Conservation (phyloP, 2,329 filamentous ascomycete species). For the Xylariaceae sp. region DNA sequence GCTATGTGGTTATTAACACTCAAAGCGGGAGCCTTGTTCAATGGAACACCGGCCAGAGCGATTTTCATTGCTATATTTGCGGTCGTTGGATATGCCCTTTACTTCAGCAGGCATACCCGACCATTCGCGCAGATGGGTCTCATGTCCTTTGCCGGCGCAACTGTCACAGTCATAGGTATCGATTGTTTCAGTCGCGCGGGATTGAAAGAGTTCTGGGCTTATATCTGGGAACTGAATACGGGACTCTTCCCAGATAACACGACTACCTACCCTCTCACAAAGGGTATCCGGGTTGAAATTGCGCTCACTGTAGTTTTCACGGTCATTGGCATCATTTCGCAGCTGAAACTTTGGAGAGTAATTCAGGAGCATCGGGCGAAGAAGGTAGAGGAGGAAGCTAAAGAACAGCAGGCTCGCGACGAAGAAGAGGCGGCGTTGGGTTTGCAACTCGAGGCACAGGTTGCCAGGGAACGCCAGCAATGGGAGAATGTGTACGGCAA, state of each 20-base stretch:
- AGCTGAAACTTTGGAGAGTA: constrained; percentile 80
- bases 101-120: constrained; percentile 72
- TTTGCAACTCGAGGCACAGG: constrained; percentile 58
- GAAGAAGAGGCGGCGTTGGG: constrained; percentile 65
- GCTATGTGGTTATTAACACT: constrained; percentile 88
- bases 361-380: constrained; percentile 58
- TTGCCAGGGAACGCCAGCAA: constrained; percentile 54
- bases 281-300: constrained; percentile 79
- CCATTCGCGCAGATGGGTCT: constrained; percentile 70
- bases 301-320: constrained; percentile 71
- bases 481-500: constrained; percentile 79
- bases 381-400: constrained; percentile 46
- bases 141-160: constrained; percentile 78
- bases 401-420: constrained; percentile 42
- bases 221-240: constrained; percentile 78
- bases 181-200: constrained; percentile 89
- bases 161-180: constrained; percentile 72
- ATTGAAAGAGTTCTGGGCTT: constrained; percentile 93
- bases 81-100: constrained; percentile 62
- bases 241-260: constrained; percentile 73
- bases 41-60: constrained; percentile 55
- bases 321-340: constrained; percentile 72
- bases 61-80: constrained; percentile 74
- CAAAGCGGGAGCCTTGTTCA: constrained; percentile 68
- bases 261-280: constrained; percentile 76